Base-by-base conservation (phyloP, 2,329 filamentous ascomycete species). In the Sordariomycetes sp. region DNA sequence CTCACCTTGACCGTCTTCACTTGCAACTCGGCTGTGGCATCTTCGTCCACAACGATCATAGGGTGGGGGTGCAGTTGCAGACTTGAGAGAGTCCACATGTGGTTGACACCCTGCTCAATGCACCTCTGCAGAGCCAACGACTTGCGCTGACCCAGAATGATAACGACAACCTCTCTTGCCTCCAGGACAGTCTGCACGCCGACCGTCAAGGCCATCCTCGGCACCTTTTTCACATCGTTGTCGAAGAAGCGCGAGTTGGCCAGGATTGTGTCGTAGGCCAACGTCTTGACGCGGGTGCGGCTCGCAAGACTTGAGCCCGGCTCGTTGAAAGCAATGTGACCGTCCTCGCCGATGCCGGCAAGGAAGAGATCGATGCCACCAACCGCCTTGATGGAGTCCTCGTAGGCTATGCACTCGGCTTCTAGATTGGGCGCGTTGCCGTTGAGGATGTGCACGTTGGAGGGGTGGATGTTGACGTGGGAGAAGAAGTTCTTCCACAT, bases 401-500 rank as follows among this genome's bases (percentile, higher is more conserved):
- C 86, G 52, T 90, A 93, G 30, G 75, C 73, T 30, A 81, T 72
- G 51, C 85, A 90, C 58, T 92, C 86, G 26, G 75, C 76, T 43
- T 80, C 76, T 3, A 86, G 73, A 51, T 86, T 82, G 11, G 72
- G 61, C 1, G 84, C 83, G 51, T 88, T 90, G 49, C 85, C 85
- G 51, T 90, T 76, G 25, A 90, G 72, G 49, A 92, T 86, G 61
- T 93, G 79, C 53, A 92, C 86, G 54, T 90, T 88, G 50, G 73
- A 71, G 5, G 86, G 86, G 44, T 79, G 73, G 46, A 92, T 80
- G 51, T 93, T 84, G 47, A 92, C 79, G 46, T 76, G 85, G 28
- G 82, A 85, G 68, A 93, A 93, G 68, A 93, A 86, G 62, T 92
- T 72, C 60, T 83, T 85, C 73, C 87, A 93, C 86, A 93, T 92